phyloP scores from a whole-genome alignment of 108 stramenopile genomes.

The Cyclotella atomus region DNA sequence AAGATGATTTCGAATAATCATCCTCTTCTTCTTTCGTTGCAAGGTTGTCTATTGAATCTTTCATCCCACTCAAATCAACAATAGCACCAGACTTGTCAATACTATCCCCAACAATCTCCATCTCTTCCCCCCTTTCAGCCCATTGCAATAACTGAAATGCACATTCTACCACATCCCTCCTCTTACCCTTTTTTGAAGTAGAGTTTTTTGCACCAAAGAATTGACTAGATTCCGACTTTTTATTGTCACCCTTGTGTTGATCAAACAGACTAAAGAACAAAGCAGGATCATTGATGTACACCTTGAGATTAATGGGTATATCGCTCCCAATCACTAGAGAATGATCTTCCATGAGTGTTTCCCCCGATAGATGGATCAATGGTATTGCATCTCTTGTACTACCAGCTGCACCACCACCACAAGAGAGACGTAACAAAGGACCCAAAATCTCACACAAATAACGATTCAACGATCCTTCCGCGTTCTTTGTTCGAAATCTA shows the following conservation, averaged over 20 bases:
- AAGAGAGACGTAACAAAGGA: constrained; percentile 50
- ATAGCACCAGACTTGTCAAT: not conserved
- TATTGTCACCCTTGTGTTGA: not conserved
- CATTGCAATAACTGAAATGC: constrained; percentile 84
- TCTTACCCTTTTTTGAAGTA: not conserved
- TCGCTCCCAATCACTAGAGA: constrained; percentile 65
- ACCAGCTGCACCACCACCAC: not conserved
- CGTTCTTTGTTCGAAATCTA: constrained; percentile 51
- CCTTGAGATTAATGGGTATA: constrained; percentile 56
- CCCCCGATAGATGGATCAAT: constrained; percentile 47
- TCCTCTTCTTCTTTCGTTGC: not conserved
- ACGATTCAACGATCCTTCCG: constrained; percentile 48
- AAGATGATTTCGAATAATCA: not conserved
- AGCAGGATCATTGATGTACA: constrained; percentile 49
- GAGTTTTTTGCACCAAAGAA: constrained; percentile 16
- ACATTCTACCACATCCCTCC: constrained; percentile 30
- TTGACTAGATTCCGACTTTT: constrained; percentile 7
- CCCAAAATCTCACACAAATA: constrained; percentile 52
- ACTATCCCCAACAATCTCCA: not conserved
- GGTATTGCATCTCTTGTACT: constrained; percentile 13
- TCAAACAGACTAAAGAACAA: constrained; percentile 67
- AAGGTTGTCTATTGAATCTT: no score
- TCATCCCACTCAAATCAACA: not conserved
- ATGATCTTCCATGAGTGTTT: constrained; percentile 75
- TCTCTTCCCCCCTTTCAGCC: constrained; percentile 75